Evolutionary conservation across 2,329 filamentous ascomycete species (phyloP), one percentile per base, ranked within the genome.

Genomic region (Cladophialophora carrionii): DNA sequence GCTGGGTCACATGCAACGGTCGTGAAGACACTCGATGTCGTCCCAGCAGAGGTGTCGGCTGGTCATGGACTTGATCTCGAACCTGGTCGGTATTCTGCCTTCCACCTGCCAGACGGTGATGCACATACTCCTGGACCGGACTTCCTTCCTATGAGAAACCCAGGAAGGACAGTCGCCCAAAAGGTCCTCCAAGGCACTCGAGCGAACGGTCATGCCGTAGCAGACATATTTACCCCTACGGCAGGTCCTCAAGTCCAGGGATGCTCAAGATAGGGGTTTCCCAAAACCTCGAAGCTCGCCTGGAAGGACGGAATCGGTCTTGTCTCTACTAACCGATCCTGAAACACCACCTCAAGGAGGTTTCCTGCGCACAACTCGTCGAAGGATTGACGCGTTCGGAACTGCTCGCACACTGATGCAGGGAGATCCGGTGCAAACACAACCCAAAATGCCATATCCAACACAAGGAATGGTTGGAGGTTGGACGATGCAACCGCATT

Each of bases 401-500:
- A 51, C 54, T 65, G 12, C 10, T 48, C 12, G 6, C 26, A 20
- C n/a, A 55, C 20, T 66, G 64, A 60, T 55, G 64, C 17, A 63
- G 26, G 29, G 54, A 66, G 55, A 32, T 48, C 2, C 29, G 24
- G 20, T 66, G 64, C 37, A 58, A 57, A 31, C 52, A 62, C 34
- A 62, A 62, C 26, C 49, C 51, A 4, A 7, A 37, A 6, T 66
- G 64, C 51, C 8, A 12, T 10, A 51, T 5, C 14, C 32, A 59
- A 62, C 64, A 66, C 41, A 37, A 34, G 22, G 64, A 66, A 41
- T 66, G 64, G 64, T 66, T 66, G 24, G 54, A 66, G 20, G 48
- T 59, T 59, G 17, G 32, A 54, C 14, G 43, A 57, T 12, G 22
- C 31, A 8, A 41, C 14, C 20, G 54, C 54, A 9, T 37, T 24